Evolutionary conservation across 208 protist genomes (phyloP).

Genomic region (Herpetomonas samuelpessoai): DNA sequence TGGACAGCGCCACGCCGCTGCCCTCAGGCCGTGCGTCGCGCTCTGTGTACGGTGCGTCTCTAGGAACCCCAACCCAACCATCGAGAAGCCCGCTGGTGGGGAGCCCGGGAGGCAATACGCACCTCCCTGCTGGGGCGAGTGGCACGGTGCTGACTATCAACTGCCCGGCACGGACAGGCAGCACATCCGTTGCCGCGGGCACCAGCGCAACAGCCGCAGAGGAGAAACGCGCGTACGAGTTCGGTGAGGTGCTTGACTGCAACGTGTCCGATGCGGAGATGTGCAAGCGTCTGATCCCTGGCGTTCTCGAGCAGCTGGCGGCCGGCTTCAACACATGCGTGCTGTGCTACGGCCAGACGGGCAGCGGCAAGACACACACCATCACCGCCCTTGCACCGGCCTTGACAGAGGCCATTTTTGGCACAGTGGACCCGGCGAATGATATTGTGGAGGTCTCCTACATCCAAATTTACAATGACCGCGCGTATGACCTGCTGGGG

Average conservation of each 20-base stretch:
- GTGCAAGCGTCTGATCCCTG: slow-evolving; percentile 47
- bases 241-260: slow-evolving; percentile 53
- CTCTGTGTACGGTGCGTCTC: not conserved
- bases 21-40: not conserved
- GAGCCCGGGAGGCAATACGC: not conserved
- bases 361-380: slow-evolving; percentile 62
- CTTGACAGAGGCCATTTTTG: slow-evolving; percentile 45
- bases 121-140: not conserved
- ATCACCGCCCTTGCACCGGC: slow-evolving; percentile 50
- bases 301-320: slow-evolving; percentile 53
- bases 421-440: slow-evolving; percentile 27
- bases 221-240: slow-evolving; percentile 43
- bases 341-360: slow-evolving; percentile 61
- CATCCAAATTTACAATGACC: slow-evolving; percentile 77
- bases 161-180: not conserved
- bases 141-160: not conserved
- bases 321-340: slow-evolving; percentile 58
- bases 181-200: no score
- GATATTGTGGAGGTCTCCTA: slow-evolving; percentile 76
- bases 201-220: slow-evolving; percentile 3
- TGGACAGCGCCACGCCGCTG: not conserved
- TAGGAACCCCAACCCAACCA: not conserved
- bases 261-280: slow-evolving; percentile 43
- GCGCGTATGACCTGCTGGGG: slow-evolving; percentile 64
- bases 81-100: not conserved